Evolutionary conservation across 495 filamentous ascomycete species (phyloP).

Genomic region (Podospora comata): DNA sequence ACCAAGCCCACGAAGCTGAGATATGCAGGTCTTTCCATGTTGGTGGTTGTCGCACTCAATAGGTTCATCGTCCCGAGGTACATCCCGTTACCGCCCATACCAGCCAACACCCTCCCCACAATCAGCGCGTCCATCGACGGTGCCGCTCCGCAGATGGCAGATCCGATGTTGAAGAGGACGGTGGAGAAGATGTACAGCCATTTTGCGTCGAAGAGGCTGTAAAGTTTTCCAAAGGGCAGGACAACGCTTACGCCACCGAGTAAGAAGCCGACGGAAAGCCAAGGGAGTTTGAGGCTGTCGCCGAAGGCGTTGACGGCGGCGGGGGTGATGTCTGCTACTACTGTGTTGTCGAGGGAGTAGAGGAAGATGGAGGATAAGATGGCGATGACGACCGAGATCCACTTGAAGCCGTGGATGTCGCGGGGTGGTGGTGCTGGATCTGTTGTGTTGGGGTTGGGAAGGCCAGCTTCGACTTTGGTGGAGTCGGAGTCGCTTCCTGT

Average conservation of each 20-base stretch:
- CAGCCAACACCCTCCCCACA: constrained; percentile 46
- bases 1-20: constrained; percentile 41
- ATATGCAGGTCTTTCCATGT: constrained; percentile 46
- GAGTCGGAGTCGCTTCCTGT: background rate
- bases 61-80: constrained; percentile 48
- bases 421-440: constrained; percentile 10
- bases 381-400: constrained; percentile 44
- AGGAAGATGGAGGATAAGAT: constrained; percentile 51
- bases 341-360: constrained; percentile 59
- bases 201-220: constrained; percentile 52
- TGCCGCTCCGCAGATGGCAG: constrained; percentile 47
- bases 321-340: constrained; percentile 57
- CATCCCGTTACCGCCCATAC: constrained; percentile 50
- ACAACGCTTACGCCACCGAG: constrained; percentile 46
- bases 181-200: constrained; percentile 51
- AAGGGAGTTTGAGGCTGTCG: constrained; percentile 49
- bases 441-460: background rate
- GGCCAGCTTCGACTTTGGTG: background rate
- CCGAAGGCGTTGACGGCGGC: constrained; percentile 46
- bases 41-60: constrained; percentile 42
- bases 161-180: constrained; percentile 50
- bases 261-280: constrained; percentile 49
- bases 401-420: constrained; percentile 19
- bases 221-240: constrained; percentile 42
- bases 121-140: constrained; percentile 37